These are phyloP conservation scores for Inga laurina DNA, from an alignment of 306 rosid species.

Conservation along the genomic window DNA sequence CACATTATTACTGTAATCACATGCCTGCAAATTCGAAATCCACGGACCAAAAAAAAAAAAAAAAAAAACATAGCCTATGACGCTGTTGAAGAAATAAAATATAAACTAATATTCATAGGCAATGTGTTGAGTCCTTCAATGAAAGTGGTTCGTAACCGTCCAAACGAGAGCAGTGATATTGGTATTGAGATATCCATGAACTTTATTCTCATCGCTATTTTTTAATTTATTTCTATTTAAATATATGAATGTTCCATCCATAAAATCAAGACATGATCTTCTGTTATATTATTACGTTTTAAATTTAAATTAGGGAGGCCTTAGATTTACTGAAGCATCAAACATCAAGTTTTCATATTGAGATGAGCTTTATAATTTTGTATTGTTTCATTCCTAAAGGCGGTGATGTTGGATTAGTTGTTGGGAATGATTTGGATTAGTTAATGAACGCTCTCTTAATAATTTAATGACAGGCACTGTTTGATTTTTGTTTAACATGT, in stretches of 20 bases:
- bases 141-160: background rate
- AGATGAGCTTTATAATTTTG: background rate
- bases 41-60: background rate
- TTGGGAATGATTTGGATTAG: background rate
- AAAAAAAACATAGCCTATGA: background rate
- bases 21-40: background rate
- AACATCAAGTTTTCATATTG: background rate
- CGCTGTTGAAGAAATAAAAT: background rate
- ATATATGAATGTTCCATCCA: background rate
- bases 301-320: background rate
- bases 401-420: background rate
- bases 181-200: background rate
- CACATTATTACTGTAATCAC: background rate
- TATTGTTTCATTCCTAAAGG: background rate
- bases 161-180: background rate
- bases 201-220: background rate
- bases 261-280: background rate
- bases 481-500: background rate
- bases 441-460: background rate
- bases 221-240: background rate
- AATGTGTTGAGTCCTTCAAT: background rate
- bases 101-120: background rate
- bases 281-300: background rate
- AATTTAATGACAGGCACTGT: background rate
- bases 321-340: background rate